Percentiles rank a stretch among this genome's conserved stretches.
phyloP scores from a whole-genome alignment of 2,329 filamentous ascomycete species.

The Hymenoscyphus scutula region DNA sequence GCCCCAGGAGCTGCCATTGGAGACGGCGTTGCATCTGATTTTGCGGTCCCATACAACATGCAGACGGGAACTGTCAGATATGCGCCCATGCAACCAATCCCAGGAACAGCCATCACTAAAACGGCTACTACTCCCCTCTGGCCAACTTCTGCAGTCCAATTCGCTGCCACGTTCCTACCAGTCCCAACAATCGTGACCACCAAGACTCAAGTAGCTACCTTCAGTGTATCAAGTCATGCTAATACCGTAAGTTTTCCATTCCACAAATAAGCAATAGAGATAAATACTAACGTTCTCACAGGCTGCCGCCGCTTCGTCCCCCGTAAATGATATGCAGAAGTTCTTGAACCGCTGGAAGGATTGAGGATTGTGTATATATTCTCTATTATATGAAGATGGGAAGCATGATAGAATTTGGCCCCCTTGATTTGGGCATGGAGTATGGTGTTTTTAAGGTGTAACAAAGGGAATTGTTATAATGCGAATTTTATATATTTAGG shows the following conservation, averaged over 20 bases:
- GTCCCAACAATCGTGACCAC: conserved; percentile 36
- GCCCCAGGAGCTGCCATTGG: conserved; percentile 6
- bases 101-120: conserved; percentile 39
- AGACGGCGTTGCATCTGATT: conserved; percentile 24
- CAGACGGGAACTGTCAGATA: conserved; percentile 40
- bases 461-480: not conserved
- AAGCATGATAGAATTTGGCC: not conserved
- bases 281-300: conserved; percentile 12
- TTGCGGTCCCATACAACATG: conserved; percentile 35
- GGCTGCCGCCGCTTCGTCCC: conserved; percentile 34
- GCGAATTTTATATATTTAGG: conserved; percentile 3
- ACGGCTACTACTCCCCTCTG: conserved; percentile 38
- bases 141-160: conserved; percentile 37
- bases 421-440: conserved; percentile 3
- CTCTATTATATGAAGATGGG: not conserved
- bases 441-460: conserved; percentile 5
- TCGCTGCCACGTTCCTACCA: conserved; percentile 37
- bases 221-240: conserved; percentile 35
- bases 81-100: conserved; percentile 42
- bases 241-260: conserved; percentile 37
- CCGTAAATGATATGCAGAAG: conserved; percentile 38
- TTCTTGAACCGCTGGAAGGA: conserved; percentile 41
- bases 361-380: conserved; percentile 18
- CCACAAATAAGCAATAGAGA: not conserved
- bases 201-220: conserved; percentile 38